Base-by-base conservation (phyloP, 129 eudicot species). In the Arctium minus region DNA sequence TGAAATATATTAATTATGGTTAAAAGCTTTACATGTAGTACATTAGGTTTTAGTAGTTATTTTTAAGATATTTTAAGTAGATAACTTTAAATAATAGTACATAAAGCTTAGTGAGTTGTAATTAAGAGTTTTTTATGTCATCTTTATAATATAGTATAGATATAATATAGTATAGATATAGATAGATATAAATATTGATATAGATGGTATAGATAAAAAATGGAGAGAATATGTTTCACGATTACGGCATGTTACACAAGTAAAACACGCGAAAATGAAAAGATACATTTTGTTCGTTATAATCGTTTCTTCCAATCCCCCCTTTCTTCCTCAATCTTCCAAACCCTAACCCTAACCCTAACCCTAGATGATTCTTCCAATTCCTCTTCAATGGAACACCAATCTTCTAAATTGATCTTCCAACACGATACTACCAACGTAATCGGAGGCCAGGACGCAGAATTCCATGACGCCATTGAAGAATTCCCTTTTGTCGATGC, bases 401-500 rank as follows among this genome's bases (percentile, higher is more conserved):
- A 72, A 2, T 18, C 35, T 48, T 5, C 80, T 17, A 82, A 80
- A 84, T 79, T 81, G 80, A 85, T 13, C 70, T 10, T 3, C 86
- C 30, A 38, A 33, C 74, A 70, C 82, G 86, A 46, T 8, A 30
- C 1, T n/a, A 29, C n/a, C 74, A 36, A 65, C 40, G 17, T 36
- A 68, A 82, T 13, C 75, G 74, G 31, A 76, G 80, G 11, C 77
- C 84, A 53, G 5, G 85, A 72, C 15, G 77, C 81, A 36, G 74
- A 56, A 48, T 89, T 87, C 70, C 29, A 35, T 30, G 93, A 91
- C 36, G 86, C 92, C 13, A 29, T 68, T 15, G 97, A 94, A 42
- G 93, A 92, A 6, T 89, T 85, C 80, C 88, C 94, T 2, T 92
- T 86, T 37, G 48, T 70, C 82, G 90, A 90, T 79, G 68, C 72